Evolutionary conservation across 2,329 filamentous ascomycete genomes (phyloP), one percentile per base, ranked within the genome.

Genomic region (Hymenoscyphus fraxineus): DNA sequence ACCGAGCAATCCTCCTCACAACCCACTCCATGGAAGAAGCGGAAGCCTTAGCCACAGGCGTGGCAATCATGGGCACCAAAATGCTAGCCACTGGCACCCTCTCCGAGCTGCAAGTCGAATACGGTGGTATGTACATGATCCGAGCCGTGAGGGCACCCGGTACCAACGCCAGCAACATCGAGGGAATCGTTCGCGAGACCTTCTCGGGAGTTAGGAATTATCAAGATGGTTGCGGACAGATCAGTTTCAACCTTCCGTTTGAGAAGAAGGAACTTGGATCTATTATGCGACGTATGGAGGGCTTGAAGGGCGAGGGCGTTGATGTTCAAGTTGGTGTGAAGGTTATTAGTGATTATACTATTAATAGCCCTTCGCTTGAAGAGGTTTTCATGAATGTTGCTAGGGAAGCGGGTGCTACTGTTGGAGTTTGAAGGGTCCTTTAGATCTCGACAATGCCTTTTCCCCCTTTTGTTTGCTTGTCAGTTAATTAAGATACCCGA

Each of bases 21-120:
- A 77, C 75, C 6, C 76, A 78, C 63, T 70, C 66, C 58, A 78
- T 77, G 75, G 76, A 77, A 68, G 74, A 77, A 67, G 76, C 74
- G 0, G 73, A 76, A 58, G 72, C 75, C 22, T 66, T 78, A 5
- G 73, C 74, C 6, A 74, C 75, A 7, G 70, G 73, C 35, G 75
- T 76, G 12, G 74, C 73, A 2, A 77, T 77, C 64, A 72, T 77
- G 69, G 70, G 71, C 1, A 73, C 71, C 5, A 71, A 66, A 31
- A 71, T 77, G 66, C 70, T 77, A 1, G 75, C 75, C 3, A 68
- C 67, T 1, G 74, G 72, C 16, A 72, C 69, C 3, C 61, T 72
- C 1, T 35, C 64, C 10, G 59, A 58, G 5, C 61, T 72, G 0
- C 71, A 72, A 47, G 67, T 65, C 35, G 41, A 15, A 2, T 66